Percentiles rank a stretch among this genome's conserved stretches.
These are phyloP conservation scores for Colletotrichum salicis DNA, from an alignment of 2,329 filamentous ascomycete species.

Conservation along the genomic window DNA sequence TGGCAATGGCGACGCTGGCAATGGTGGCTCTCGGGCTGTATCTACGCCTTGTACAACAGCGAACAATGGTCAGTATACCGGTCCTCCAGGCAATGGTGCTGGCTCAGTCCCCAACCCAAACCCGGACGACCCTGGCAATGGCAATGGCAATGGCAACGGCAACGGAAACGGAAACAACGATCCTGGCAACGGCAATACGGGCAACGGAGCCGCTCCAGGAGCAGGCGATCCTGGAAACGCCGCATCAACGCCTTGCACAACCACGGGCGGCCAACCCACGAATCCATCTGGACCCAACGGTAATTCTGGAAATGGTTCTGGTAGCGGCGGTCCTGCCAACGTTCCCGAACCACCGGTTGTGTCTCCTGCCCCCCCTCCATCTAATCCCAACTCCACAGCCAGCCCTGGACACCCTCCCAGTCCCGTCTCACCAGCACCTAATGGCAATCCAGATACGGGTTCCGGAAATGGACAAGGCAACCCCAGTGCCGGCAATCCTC, in stretches of 20 bases:
- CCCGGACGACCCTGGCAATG: not conserved
- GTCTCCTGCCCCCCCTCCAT: not conserved
- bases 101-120: not conserved
- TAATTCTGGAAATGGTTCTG: not conserved
- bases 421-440: not conserved
- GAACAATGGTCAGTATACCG: not conserved
- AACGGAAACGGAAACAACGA: not conserved
- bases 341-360: not conserved
- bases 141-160: not conserved
- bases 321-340: not conserved
- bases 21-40: not conserved
- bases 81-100: not conserved
- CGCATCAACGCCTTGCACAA: constrained; percentile 12
- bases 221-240: not conserved
- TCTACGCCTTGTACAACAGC: constrained; percentile 8
- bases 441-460: not conserved
- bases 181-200: not conserved
- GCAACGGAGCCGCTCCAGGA: not conserved
- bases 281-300: not conserved
- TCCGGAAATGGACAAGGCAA: not conserved
- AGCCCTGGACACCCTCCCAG: not conserved
- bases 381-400: not conserved
- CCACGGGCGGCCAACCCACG: not conserved
- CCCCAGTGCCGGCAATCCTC: not conserved
- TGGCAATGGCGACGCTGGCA: not conserved